A percentile compares a stretch with the other conserved stretches of the same genome.
Evolutionary conservation across 768 basidiomycete genomes (phyloP).

Genomic region (Russula griseocarnosa): DNA sequence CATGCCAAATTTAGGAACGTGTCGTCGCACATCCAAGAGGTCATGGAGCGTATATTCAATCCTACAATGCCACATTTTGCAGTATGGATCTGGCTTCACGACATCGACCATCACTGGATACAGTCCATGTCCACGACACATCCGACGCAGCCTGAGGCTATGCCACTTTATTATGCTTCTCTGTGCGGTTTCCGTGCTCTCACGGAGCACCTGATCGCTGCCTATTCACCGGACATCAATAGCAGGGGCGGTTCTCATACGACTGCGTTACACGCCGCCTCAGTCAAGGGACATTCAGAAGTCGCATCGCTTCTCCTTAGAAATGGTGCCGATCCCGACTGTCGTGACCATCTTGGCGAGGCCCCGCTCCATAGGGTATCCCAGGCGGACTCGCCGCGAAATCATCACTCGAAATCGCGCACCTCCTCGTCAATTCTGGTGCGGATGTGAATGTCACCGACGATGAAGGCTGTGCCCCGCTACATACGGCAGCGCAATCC

Average conservation of each 20-base stretch:
- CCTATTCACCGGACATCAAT: background rate
- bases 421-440: background rate
- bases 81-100: slow-evolving; percentile 11
- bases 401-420: background rate
- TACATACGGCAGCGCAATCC: background rate
- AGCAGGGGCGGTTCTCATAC: background rate
- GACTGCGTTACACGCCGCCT: background rate
- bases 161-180: slow-evolving; percentile 1
- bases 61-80: background rate
- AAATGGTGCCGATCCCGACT: background rate
- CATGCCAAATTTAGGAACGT: background rate
- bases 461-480: background rate
- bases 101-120: background rate
- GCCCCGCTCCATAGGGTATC: background rate
- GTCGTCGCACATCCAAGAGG: background rate
- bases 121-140: background rate
- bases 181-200: slow-evolving; percentile 3
- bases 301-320: background rate
- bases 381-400: too few relatives aligned
- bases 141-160: background rate
- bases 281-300: background rate
- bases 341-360: background rate
- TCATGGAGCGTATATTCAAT: background rate
- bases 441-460: background rate
- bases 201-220: background rate